Conservation (phyloP, 805 yeast genomes). For the Teunomyces tritomae region DNA sequence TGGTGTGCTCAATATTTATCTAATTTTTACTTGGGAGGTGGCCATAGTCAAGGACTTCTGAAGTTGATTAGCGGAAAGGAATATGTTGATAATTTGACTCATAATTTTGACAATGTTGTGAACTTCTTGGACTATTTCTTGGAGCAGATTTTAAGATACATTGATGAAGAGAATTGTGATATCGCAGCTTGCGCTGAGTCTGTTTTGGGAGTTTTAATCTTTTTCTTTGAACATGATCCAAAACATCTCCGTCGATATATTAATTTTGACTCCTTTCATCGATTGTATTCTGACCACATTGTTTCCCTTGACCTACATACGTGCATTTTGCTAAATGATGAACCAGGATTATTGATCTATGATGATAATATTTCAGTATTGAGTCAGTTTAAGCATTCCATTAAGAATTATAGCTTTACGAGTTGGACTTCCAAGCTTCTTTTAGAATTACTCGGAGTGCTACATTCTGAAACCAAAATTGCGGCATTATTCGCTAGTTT, state of each 20-base stretch:
- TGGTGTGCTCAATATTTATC: slow-evolving; percentile 26
- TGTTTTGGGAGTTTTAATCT: slow-evolving; percentile 38
- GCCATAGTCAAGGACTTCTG: slow-evolving; percentile 7
- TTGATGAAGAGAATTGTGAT: slow-evolving; percentile 13
- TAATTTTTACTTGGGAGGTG: slow-evolving; percentile 20
- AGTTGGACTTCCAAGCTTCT: slow-evolving; percentile 30
- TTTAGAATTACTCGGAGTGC: slow-evolving; percentile 31
- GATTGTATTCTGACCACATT: slow-evolving; percentile 16
- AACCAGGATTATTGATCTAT: slow-evolving; percentile 14
- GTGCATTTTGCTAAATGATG: slow-evolving; percentile 29
- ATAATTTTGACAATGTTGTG: slow-evolving; percentile 16
- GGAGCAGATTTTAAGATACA: slow-evolving; percentile 17
- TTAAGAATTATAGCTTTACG: slow-evolving; percentile 13
- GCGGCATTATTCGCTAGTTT: slow-evolving; percentile 33
- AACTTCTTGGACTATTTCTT: slow-evolving; percentile 25
- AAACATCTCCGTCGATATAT: slow-evolving; percentile 19
- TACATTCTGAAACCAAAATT: slow-evolving; percentile 24
- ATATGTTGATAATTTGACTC: slow-evolving; percentile 6
- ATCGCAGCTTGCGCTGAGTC: slow-evolving; percentile 34
- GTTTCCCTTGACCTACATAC: slow-evolving; percentile 34
- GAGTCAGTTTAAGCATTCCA: slow-evolving; percentile 4
- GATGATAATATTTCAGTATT: slow-evolving; percentile 13
- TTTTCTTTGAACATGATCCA: slow-evolving; percentile 18
- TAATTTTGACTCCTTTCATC: slow-evolving; percentile 17
- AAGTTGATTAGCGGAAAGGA: slow-evolving; percentile 5